Conservation (phyloP, 2,329 filamentous ascomycete species). For the Pseudogymnoascus pannorum region DNA sequence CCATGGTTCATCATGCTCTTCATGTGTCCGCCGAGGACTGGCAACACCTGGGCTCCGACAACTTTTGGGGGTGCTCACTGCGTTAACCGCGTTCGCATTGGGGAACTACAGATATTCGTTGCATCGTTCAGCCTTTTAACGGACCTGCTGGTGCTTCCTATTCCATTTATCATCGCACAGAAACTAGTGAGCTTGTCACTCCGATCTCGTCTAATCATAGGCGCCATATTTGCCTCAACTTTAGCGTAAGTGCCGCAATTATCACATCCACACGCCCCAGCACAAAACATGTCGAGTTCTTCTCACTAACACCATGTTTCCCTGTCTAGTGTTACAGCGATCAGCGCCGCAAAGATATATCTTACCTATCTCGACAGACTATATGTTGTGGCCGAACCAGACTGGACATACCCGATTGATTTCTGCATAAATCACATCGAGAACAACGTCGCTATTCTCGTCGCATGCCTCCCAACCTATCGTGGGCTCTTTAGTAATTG, state of each 20-base stretch:
- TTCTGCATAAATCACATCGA: background rate
- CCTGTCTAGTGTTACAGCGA: background rate
- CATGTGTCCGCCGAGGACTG: background rate
- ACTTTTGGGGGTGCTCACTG: background rate
- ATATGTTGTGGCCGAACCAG: background rate
- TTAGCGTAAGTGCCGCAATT: background rate
- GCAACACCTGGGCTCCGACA: background rate
- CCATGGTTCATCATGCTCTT: background rate
- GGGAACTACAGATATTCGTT: background rate
- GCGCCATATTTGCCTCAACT: background rate
- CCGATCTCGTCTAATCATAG: background rate
- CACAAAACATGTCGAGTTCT: background rate
- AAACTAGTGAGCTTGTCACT: background rate
- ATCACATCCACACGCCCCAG: background rate
- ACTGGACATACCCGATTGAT: background rate
- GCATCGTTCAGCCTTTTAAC: background rate
- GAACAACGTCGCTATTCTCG: background rate
- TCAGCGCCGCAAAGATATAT: background rate
- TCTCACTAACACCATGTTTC: background rate
- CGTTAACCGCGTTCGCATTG: background rate
- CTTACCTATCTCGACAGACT: background rate
- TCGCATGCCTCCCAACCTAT: background rate
- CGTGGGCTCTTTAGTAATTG: background rate
- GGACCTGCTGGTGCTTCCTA: background rate
- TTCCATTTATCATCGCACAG: background rate